Base-by-base conservation (phyloP, 2,329 filamentous ascomycete genomes). In the Arthroderma sp. region DNA sequence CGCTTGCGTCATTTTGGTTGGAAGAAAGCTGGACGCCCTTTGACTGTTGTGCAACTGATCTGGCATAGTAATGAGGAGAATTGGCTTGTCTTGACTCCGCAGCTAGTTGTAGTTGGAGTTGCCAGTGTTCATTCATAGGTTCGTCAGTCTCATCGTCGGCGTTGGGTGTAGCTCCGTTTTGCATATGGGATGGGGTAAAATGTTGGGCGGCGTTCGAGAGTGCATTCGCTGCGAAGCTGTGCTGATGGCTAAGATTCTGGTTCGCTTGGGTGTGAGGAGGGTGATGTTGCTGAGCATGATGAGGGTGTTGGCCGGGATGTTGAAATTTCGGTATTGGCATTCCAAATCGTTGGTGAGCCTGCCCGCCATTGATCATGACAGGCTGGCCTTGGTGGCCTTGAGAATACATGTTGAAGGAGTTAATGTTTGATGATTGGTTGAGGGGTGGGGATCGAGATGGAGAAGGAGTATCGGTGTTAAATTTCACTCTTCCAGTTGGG, bases 101-200 rank as follows among this genome's bases (percentile, higher is more conserved):
- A 51, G 81, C 82, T 56, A 88, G 68, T 50, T 83, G 80, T 52
- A 94, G 66, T 66, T 98, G 91, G 59, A 91, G 82, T 51, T 82
- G 80, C 88, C 88, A 96, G 63, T 94, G 83, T 52, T 78, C 75
- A 51, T 71, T 78, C 52, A 73, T 69, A n/a, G 73, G 69, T 49
- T 78, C 77, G 50, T 69, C 71, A 28, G 75, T 59, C 30, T 70
- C 71, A 49, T 72, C 74, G 51, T 78, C 73, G n/a, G 69, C 66
- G 47, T 69, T 70, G 38, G 65, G 64, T 5, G 74, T 70, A 6
- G 73, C 74, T 36, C 76, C 75, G 57, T 80, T 80, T 46, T 77
- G 74, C 39, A 79, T 59, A 54, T 78, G 74, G 45, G 67, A 68
- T 29, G 72, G 69, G 33, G 72, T 72, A 52, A 79, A 79, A 56